Percentiles rank a stretch among this genome's conserved stretches.
phyloP scores from a whole-genome alignment of 2,329 filamentous ascomycete species.

The Chaetomiaceae sp. region DNA sequence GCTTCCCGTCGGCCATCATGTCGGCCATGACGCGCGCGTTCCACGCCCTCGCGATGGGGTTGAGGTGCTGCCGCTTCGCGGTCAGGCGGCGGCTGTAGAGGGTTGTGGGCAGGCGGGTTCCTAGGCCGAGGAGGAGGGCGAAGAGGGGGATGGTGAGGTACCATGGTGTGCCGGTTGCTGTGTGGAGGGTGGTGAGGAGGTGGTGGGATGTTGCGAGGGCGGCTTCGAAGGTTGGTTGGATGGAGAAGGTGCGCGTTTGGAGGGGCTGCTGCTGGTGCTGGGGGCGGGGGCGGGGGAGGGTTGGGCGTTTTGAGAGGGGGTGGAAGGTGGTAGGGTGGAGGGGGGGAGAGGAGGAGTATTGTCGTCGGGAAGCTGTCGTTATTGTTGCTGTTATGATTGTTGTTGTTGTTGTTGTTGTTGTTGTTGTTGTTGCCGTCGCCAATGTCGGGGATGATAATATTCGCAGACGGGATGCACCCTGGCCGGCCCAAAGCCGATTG shows the following conservation, averaged over 20 bases:
- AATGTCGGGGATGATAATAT: neutral
- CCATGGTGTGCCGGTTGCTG: constrained; percentile 44
- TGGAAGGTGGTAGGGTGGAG: neutral
- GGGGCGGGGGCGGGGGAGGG: neutral
- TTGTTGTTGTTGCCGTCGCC: neutral
- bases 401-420: neutral
- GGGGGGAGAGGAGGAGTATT: neutral
- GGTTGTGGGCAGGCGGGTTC: constrained; percentile 44
- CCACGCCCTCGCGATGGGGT: constrained; percentile 34
- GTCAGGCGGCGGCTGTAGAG: constrained; percentile 34
- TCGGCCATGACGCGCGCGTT: constrained; percentile 16
- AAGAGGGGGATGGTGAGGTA: constrained; percentile 50
- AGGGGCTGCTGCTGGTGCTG: neutral
- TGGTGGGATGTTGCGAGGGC: constrained; percentile 38
- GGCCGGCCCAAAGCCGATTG: neutral
- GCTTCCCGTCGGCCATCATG: neutral
- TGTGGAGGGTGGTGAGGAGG: constrained; percentile 41
- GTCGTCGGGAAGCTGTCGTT: too few species aligned
- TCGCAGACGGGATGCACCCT: neutral
- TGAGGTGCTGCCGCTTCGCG: constrained; percentile 29
- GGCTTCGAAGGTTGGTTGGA: constrained; percentile 29
- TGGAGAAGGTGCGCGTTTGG: constrained; percentile 28
- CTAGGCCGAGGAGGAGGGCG: constrained; percentile 41
- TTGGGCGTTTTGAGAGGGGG: neutral
- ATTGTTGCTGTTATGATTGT: neutral